Base-by-base conservation (phyloP, 768 basidiomycete species). In the Exidia glandulosa region DNA sequence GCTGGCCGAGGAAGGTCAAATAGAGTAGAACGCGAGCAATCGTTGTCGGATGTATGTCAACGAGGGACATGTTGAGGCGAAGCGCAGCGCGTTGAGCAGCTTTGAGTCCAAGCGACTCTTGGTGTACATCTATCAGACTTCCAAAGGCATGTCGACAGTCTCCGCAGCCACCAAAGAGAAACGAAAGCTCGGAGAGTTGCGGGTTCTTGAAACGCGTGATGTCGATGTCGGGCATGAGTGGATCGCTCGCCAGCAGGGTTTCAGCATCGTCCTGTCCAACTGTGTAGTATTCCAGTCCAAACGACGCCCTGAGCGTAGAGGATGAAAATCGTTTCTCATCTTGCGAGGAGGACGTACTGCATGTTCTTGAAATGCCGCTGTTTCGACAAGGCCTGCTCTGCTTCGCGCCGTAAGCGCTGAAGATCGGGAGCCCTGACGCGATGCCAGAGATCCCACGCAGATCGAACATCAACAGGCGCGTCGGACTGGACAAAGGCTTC, bases 111-210 rank as follows among this genome's bases (percentile, higher is more conserved):
- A 45, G 41, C 10, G 23, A 19, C 16, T 55, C 56, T 54, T 56
- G 34, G 23, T 63, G 63, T n/a, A 67, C 57, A 2, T 67, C 70
- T 31, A 71, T 62, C 30, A 71, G 33, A 3, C 69, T 67, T 1
- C 66, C 69, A 54, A 65, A 70, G 4, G 64, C 67, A 57, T 72
- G 69, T 7, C 68, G 66, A 10, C 56, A 67, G 59, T 71, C 70
- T 10, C 65, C 70, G 14, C 65, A 63, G 5, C 70, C 70, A 32
- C 65, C 70, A n/a, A 71, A 63, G 23, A 69, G 61, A 47, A 71
- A 70, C 0, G 69, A 61, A 0, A 71, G 56, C 10, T 63, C 50
- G 0, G 62, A 61, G 0, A 67, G 64, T 23, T 63, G 60, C 14
- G 48, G 58, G 25, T 64, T 58, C 19, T 60, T 60, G 32, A 69